Evolutionary conservation across 192 early-diverging fungal species (phyloP).

Genomic region (Coemansia sp.): DNA sequence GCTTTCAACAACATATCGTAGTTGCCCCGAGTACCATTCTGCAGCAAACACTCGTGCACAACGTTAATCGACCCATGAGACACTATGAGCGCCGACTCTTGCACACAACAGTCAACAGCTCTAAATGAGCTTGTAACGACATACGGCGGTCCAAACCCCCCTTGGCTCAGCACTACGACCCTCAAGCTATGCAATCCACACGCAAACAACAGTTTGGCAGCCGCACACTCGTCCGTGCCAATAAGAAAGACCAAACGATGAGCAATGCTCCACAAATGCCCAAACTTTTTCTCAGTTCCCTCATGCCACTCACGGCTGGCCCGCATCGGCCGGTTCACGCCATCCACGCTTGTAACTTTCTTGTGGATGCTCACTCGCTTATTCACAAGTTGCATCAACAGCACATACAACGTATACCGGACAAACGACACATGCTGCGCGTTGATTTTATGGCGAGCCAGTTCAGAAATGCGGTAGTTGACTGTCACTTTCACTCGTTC

Average conservation of each 20-base stretch:
- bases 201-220: conserved; percentile 19
- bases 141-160: conserved; percentile 27
- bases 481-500: neutral
- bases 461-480: conserved; percentile 23
- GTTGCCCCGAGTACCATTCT: neutral
- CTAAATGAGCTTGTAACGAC: conserved; percentile 21
- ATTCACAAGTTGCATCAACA: conserved; percentile 13
- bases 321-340: neutral
- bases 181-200: conserved; percentile 29
- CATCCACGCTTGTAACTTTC: neutral
- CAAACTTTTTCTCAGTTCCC: neutral
- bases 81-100: conserved; percentile 6
- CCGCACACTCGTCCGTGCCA: conserved; percentile 31
- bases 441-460: conserved; percentile 21
- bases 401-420: conserved; percentile 23
- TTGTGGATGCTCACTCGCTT: conserved; percentile 11
- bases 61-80: conserved; percentile 9
- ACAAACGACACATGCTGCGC: conserved; percentile 23
- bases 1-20: neutral
- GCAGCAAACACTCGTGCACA: conserved; percentile 1
- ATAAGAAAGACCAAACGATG: neutral
- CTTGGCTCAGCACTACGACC: conserved; percentile 14
- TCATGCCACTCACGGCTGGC: neutral
- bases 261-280: neutral
- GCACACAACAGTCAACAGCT: neutral